A percentile compares a stretch with the other conserved stretches of the same genome.
Conservation (phyloP, 1,139 yeast genomes). For the Trichomonascaceae sp. region DNA sequence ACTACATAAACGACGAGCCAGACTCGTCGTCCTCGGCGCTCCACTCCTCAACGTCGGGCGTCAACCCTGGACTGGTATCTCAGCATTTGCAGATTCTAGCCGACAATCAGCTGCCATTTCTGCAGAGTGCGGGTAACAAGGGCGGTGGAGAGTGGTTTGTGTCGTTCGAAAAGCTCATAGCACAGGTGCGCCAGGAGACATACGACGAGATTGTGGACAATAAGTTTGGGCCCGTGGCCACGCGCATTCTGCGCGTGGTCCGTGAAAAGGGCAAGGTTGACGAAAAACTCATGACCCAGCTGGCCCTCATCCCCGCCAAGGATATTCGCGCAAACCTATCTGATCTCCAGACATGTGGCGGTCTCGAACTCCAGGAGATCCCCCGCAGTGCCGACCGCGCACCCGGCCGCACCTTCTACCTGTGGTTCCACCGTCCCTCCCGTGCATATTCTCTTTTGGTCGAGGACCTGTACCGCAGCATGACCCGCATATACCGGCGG, state of each 20-base stretch:
- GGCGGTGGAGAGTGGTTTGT: constrained; percentile 32
- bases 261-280: constrained; percentile 59
- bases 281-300: constrained; percentile 68
- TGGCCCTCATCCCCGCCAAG: constrained; percentile 63
- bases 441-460: constrained; percentile 37
- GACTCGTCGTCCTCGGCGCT: no score
- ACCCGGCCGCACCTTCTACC: constrained; percentile 74
- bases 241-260: constrained; percentile 55
- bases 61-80: no score
- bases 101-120: constrained; percentile 18
- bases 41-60: no score
- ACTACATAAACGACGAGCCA: constrained; percentile 39
- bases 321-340: constrained; percentile 45
- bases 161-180: constrained; percentile 23
- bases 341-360: constrained; percentile 26
- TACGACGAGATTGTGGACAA: constrained; percentile 48
- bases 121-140: constrained; percentile 22
- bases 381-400: constrained; percentile 89
- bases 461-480: constrained; percentile 49
- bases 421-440: constrained; percentile 58
- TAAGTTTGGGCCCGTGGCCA: constrained; percentile 35
- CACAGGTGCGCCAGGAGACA: constrained; percentile 36
- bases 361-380: constrained; percentile 59
- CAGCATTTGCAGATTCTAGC: constrained; percentile 28
- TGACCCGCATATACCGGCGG: constrained; percentile 50